A percentile compares a stretch with the other conserved stretches of the same genome.
phyloP scores from a whole-genome alignment of 345 rosid species.

The Rhizophora mangle region DNA sequence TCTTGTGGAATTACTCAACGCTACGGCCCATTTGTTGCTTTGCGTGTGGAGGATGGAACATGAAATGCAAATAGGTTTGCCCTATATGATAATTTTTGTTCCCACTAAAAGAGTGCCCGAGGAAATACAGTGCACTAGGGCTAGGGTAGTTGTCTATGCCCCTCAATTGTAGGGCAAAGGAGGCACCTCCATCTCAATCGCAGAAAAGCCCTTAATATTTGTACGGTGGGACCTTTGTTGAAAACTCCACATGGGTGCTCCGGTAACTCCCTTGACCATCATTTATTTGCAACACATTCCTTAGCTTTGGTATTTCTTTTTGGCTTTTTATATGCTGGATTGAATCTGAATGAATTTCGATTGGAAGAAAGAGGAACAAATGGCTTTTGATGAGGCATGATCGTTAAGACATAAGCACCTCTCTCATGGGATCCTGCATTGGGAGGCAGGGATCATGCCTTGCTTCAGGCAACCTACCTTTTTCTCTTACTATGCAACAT shows the following conservation, averaged over 20 bases:
- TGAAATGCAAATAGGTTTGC: background rate
- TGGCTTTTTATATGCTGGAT: background rate
- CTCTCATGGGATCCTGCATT: background rate
- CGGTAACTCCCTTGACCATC: conserved; percentile 4
- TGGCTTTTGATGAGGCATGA: background rate
- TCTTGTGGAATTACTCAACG: background rate
- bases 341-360: background rate
- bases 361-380: background rate
- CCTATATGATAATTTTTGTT: background rate
- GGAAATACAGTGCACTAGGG: conserved; percentile 2
- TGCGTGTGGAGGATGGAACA: background rate
- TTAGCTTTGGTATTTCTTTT: background rate
- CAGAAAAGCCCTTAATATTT: conserved; percentile 6
- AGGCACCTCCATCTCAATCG: background rate
- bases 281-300: background rate
- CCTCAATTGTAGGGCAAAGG: conserved; percentile 9
- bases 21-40: background rate
- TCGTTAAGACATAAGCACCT: background rate
- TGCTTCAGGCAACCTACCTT: background rate
- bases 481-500: background rate
- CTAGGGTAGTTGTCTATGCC: background rate
- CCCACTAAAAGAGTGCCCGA: conserved; percentile 5
- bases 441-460: conserved; percentile 5
- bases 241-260: conserved; percentile 18
- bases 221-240: conserved; percentile 9